Base-by-base conservation (phyloP, 352 stramenopile genomes). In the Elongisporangium prolatum region DNA sequence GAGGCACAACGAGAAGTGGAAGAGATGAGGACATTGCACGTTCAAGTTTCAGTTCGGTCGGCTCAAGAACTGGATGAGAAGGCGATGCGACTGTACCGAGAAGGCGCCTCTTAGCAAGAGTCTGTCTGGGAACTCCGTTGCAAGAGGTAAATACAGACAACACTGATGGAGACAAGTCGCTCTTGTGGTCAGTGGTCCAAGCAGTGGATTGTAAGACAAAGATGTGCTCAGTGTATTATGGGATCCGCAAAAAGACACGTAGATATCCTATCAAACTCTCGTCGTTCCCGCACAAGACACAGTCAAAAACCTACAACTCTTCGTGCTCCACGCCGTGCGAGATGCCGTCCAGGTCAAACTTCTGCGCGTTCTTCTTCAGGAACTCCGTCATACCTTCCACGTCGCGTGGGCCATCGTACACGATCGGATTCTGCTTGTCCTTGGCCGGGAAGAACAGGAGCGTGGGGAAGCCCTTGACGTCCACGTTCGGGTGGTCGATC, bases 391-490 rank as follows among this genome's bases (percentile, higher is more conserved):
- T 83, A 50, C 76, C 74, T 24, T 93, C 86, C 10, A 96, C 78
- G 52, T 96, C 87, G 49, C 86, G 85, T 13, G 77, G 77, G 38
- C 84, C 87, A 50, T 96, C 86, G 75, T 95, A 97, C 56, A 77
- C 63, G 50, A 96, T 68, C 52, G 88, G 87, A 64, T 91, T 91
- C 61, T 77, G 70, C 68, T 96, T 97, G 69, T 93, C 79, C 50
- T 95, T 91, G 56, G 69, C 88, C 49, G 91, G 91, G 86, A 98
- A 98, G 74, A 98, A 98, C 56, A 97, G 78, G 47, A 98, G 75
- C 51, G 95, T 98, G 38, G 95, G 95, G 90, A 98, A 98, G 24
- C 93, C 94, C 57, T 86, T 80, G 62, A 98, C 84, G 38, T 96
- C 78, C 25, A 98, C 86, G 34, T 81, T 80, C 5, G 82, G 64